Evolutionary conservation across 768 basidiomycete genomes (phyloP).

Genomic region (Hygrocybe coccinea): DNA sequence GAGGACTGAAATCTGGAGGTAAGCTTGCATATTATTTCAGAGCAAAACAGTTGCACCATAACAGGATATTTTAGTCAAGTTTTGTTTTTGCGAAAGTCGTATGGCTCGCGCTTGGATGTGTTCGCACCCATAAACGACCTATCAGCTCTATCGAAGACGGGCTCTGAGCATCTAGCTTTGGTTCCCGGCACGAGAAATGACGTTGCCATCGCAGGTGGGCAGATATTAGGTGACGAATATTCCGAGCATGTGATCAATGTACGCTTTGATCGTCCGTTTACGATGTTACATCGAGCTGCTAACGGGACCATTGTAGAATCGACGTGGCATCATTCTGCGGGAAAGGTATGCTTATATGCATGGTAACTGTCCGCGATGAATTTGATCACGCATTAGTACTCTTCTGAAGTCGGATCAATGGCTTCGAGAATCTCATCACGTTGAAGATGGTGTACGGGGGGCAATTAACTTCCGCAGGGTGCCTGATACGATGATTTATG

Average conservation of each 20-base stretch:
- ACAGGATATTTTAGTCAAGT: slow-evolving; percentile 60
- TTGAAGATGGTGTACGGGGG: slow-evolving; percentile 74
- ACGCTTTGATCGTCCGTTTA: slow-evolving; percentile 11
- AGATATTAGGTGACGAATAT: slow-evolving; percentile 91
- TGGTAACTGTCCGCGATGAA: background rate
- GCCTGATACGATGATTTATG: slow-evolving; percentile 76
- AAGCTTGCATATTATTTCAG: slow-evolving; percentile 22
- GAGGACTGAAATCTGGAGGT: slow-evolving; percentile 93
- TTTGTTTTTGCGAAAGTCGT: slow-evolving; percentile 74
- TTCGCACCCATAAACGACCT: slow-evolving; percentile 91
- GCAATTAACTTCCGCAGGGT: slow-evolving; percentile 92
- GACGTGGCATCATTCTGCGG: slow-evolving; percentile 89
- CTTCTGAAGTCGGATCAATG: slow-evolving; percentile 92
- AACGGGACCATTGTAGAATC: slow-evolving; percentile 48
- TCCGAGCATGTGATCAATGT: slow-evolving; percentile 91
- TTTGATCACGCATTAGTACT: slow-evolving; percentile 43
- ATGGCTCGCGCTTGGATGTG: slow-evolving; percentile 78
- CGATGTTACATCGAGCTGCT: background rate
- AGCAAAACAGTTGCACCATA: background rate
- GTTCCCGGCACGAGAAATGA: slow-evolving; percentile 70
- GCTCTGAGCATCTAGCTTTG: slow-evolving; percentile 51
- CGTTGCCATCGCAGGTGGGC: slow-evolving; percentile 71
- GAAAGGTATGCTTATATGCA: slow-evolving; percentile 52
- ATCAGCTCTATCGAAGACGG: slow-evolving; percentile 69
- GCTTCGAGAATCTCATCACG: slow-evolving; percentile 65